Conservation (phyloP, 768 basidiomycete species). For the Trametes maxima region DNA sequence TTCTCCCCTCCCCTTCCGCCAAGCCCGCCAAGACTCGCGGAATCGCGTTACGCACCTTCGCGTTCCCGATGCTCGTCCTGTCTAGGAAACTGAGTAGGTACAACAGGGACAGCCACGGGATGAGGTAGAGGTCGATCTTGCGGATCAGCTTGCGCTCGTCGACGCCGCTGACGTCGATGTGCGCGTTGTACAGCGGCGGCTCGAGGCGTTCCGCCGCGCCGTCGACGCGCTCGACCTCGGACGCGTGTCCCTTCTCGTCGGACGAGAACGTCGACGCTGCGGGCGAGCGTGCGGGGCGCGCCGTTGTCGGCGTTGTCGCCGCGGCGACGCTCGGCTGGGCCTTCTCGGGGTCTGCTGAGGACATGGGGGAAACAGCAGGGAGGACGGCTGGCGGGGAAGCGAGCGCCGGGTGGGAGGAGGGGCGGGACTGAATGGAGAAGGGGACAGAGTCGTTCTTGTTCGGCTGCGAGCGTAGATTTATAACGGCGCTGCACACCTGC, state of each 20-base stretch:
- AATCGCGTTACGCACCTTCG: conserved; percentile 34
- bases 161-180: conserved; percentile 59
- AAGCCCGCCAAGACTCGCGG: neutral
- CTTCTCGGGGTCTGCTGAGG: conserved; percentile 24
- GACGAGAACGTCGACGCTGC: conserved; percentile 24
- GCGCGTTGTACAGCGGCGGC: conserved; percentile 38
- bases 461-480: no score
- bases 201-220: conserved; percentile 19
- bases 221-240: conserved; percentile 27
- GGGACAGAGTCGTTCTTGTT: neutral
- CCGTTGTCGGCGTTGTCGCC: neutral
- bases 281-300: conserved; percentile 16
- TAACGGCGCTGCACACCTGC: no score
- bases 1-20: neutral
- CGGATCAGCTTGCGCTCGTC: conserved; percentile 71
- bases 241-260: conserved; percentile 32
- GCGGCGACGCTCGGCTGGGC: neutral
- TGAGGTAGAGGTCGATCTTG: conserved; percentile 67
- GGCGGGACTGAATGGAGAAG: neutral
- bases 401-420: neutral
- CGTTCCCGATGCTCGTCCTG: conserved; percentile 57
- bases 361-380: conserved; percentile 5
- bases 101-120: conserved; percentile 74
- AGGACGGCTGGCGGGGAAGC: neutral
- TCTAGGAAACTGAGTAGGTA: conserved; percentile 76